Percentiles rank a stretch among this genome's conserved stretches.
These are phyloP conservation scores for Evernia prunastri DNA, from an alignment of 495 filamentous ascomycete species.

Conservation along the genomic window DNA sequence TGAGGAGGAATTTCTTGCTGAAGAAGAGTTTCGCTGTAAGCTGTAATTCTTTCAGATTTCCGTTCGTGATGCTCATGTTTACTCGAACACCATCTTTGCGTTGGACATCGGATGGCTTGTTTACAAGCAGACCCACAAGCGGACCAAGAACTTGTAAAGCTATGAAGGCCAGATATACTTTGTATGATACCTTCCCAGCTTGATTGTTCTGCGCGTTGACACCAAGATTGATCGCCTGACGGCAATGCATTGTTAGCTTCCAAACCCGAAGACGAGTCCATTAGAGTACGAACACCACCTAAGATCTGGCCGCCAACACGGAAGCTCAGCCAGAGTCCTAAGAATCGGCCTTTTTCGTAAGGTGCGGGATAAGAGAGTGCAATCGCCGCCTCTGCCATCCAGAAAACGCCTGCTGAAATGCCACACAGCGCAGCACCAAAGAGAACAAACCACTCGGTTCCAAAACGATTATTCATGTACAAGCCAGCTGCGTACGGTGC, in stretches of 20 bases:
- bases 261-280: background rate
- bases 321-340: constrained; percentile 59
- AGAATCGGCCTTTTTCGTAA: constrained; percentile 50
- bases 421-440: constrained; percentile 60
- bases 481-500: constrained; percentile 59
- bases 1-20: constrained; percentile 36
- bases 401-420: constrained; percentile 59
- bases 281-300: constrained; percentile 39
- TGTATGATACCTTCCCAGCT: constrained; percentile 55
- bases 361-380: constrained; percentile 40
- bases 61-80: too few relatives aligned
- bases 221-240: constrained; percentile 48
- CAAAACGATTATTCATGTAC: constrained; percentile 61
- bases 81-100: too few relatives aligned
- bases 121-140: too few relatives aligned
- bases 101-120: too few relatives aligned
- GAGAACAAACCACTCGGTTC: constrained; percentile 55
- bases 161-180: constrained; percentile 43
- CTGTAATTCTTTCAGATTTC: too few relatives aligned
- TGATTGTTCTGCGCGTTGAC: constrained; percentile 48
- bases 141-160: too few relatives aligned
- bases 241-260: background rate
- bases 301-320: constrained; percentile 56
- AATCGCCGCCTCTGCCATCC: constrained; percentile 61
- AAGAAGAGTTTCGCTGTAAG: too few relatives aligned